Percentiles rank a stretch among this genome's conserved stretches.
phyloP scores from a whole-genome alignment of 2,329 filamentous ascomycete genomes.

The Pleurostoma richardsiae region DNA sequence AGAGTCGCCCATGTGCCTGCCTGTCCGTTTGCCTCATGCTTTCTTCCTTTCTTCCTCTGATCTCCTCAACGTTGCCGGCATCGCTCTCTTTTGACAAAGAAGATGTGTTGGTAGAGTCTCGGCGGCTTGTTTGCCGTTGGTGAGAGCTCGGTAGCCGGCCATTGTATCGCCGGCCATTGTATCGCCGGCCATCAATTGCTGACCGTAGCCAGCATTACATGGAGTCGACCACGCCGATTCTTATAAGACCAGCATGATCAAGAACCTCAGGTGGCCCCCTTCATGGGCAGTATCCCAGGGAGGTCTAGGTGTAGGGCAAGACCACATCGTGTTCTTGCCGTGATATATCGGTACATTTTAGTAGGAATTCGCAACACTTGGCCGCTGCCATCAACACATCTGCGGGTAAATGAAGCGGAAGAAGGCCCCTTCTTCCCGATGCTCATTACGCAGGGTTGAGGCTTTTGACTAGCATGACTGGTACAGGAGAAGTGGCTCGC shows the following conservation, averaged over 20 bases:
- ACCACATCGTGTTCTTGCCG: not conserved
- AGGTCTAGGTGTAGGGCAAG: not conserved
- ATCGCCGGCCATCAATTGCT: not conserved
- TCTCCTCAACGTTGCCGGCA: not conserved
- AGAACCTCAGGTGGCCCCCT: too few species aligned
- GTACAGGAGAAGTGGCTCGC: constrained; percentile 91
- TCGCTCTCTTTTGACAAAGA: not conserved
- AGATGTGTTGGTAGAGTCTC: not conserved
- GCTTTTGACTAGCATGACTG: constrained; percentile 47
- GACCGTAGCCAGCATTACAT: not conserved
- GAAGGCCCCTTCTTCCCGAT: not conserved
- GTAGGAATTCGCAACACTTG: not conserved
- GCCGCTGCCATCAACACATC: not conserved
- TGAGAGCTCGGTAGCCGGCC: too few species aligned
- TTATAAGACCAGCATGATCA: too few species aligned
- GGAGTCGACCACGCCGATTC: not conserved
- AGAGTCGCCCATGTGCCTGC: constrained; percentile 2
- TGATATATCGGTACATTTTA: not conserved
- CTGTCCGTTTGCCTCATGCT: constrained; percentile 1
- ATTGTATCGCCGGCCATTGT: not conserved
- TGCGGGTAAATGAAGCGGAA: not conserved
- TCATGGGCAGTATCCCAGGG: not conserved
- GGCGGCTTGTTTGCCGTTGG: not conserved
- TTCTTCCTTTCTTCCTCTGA: not conserved
- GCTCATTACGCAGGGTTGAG: not conserved